These are phyloP conservation scores for Colletotrichum kahawae DNA, from an alignment of 2,329 filamentous ascomycete genomes.

Conservation along the genomic window DNA sequence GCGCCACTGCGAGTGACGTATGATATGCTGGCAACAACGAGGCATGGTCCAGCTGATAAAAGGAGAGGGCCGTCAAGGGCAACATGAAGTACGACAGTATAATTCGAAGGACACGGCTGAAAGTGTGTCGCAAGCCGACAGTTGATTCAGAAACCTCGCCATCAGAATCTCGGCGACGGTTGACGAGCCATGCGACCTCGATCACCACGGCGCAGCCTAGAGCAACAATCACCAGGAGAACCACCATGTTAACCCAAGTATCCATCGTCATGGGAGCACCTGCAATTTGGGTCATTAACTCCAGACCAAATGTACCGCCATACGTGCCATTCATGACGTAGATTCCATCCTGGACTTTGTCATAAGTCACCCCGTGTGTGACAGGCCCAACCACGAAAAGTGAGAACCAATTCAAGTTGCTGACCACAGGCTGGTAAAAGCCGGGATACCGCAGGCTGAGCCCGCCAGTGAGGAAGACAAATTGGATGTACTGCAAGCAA, in stretches of 20 bases:
- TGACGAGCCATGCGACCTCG: slow-evolving; percentile 45
- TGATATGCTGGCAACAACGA: slow-evolving; percentile 27
- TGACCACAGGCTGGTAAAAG: slow-evolving; percentile 74
- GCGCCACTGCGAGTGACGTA: slow-evolving; percentile 34
- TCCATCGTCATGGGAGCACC: slow-evolving; percentile 67
- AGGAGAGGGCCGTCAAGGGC: slow-evolving; percentile 72
- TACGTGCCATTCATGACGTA: slow-evolving; percentile 73
- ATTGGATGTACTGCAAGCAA: slow-evolving; percentile 79
- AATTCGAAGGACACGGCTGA: slow-evolving; percentile 64
- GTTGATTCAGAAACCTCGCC: background rate
- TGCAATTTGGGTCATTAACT: slow-evolving; percentile 70
- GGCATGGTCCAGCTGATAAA: slow-evolving; percentile 66
- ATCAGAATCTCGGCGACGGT: slow-evolving; percentile 51
- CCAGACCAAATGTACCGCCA: slow-evolving; percentile 57
- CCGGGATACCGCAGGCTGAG: slow-evolving; percentile 76
- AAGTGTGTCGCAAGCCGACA: slow-evolving; percentile 6
- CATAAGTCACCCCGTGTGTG: slow-evolving; percentile 27
- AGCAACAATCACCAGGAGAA: slow-evolving; percentile 66
- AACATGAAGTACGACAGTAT: slow-evolving; percentile 79
- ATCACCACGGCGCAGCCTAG: slow-evolving; percentile 54
- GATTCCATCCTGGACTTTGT: slow-evolving; percentile 54
- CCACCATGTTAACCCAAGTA: slow-evolving; percentile 74
- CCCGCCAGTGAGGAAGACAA: slow-evolving; percentile 72
- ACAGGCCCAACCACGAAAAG: slow-evolving; percentile 60
- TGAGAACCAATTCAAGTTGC: slow-evolving; percentile 69